phyloP scores from a whole-genome alignment of 1,284 basidiomycete species.

The Cutaneotrichosporon dermatis region DNA sequence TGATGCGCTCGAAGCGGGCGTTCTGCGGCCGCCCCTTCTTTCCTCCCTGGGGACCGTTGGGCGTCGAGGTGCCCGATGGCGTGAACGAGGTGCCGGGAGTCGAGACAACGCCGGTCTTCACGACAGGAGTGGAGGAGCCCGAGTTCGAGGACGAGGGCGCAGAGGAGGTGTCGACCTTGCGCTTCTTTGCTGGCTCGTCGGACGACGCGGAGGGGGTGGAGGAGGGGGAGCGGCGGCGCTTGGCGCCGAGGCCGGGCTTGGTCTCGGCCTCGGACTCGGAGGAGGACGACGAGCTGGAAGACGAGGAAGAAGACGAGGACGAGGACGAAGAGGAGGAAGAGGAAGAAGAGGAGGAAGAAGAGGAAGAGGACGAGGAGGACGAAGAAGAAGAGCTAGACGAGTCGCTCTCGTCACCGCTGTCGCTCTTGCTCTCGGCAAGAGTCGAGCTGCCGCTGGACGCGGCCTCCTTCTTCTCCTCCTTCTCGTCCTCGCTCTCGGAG shows the following conservation, averaged over 20 bases:
- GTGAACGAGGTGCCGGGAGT: slow-evolving; percentile 13
- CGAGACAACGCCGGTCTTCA: not conserved
- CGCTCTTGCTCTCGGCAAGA: slow-evolving; percentile 3
- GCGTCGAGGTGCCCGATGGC: slow-evolving; percentile 19
- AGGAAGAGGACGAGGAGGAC: slow-evolving; percentile 35
- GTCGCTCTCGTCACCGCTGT: slow-evolving; percentile 16
- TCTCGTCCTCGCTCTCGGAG: too few relatives aligned
- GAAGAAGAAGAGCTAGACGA: slow-evolving; percentile 17
- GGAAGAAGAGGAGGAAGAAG: slow-evolving; percentile 13
- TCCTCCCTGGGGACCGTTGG: slow-evolving; percentile 10
- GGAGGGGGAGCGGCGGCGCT: slow-evolving; percentile 26
- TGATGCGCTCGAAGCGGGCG: slow-evolving; percentile 75
- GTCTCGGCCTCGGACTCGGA: slow-evolving; percentile 20
- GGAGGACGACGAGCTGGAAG: not conserved
- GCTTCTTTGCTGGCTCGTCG: slow-evolving; percentile 39
- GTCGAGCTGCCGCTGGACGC: slow-evolving; percentile 2
- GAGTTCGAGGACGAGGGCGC: slow-evolving; percentile 23
- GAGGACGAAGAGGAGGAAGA: slow-evolving; percentile 2
- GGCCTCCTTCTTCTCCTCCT: too few relatives aligned
- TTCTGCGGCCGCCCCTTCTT: slow-evolving; percentile 27
- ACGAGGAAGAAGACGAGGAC: slow-evolving; percentile 4
- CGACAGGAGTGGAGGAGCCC: not conserved
- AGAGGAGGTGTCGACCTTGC: slow-evolving; percentile 30
- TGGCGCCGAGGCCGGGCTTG: slow-evolving; percentile 16
- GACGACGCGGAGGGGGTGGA: slow-evolving; percentile 29